Evolutionary conservation across 1,284 basidiomycete genomes (phyloP), one percentile per base, ranked within the genome.

Genomic region (Wallemia hederae): DNA sequence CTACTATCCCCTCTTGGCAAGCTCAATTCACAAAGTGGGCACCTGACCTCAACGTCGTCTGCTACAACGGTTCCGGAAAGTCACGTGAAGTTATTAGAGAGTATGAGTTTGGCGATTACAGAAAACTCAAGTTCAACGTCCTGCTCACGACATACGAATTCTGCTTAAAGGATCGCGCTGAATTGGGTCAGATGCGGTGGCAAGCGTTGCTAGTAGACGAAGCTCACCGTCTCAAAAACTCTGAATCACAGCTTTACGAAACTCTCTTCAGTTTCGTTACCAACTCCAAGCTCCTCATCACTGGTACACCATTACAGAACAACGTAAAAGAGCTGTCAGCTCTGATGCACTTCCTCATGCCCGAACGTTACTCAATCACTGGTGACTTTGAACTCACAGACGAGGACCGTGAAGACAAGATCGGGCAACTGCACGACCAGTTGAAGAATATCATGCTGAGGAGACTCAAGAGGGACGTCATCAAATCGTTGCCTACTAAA

Each of bases 1-100:
- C 91, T 2, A 99, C 94, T 2, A 89, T 98, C 66, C 90, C 90
- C 1, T 90, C 94, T 19, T 99, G 94, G 94, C 90, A 94, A 72
- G 81, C 80, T 65, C 91, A 98, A 70, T 96, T 98, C 71, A 80
- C 80, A 56, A 77, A 81, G 25, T 99, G 94, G 94, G 88, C 91
- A 1, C 92, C 94, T 2, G 91, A 92, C 64, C 76, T 98, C 69
- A 97, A 97, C 72, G 88, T 94, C 62, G 85, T 98, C 70, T 86
- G 87, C 33, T 99, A 98, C 73, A 92, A 90, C 66, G 94, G 94
- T 60, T 90, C 83, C 33, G 85, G 85, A 0, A 72, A 79, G 1
- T 83, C 88, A 5, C 84, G 94, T 58, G 84, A 90, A 59, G 83
- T 91, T 63, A 96, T 97, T 65, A 81, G 94, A 58, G 80, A 80